Evolutionary conservation across 495 filamentous ascomycete genomes (phyloP), one percentile per base, ranked within the genome.

Genomic region (Tirmania nivea): DNA sequence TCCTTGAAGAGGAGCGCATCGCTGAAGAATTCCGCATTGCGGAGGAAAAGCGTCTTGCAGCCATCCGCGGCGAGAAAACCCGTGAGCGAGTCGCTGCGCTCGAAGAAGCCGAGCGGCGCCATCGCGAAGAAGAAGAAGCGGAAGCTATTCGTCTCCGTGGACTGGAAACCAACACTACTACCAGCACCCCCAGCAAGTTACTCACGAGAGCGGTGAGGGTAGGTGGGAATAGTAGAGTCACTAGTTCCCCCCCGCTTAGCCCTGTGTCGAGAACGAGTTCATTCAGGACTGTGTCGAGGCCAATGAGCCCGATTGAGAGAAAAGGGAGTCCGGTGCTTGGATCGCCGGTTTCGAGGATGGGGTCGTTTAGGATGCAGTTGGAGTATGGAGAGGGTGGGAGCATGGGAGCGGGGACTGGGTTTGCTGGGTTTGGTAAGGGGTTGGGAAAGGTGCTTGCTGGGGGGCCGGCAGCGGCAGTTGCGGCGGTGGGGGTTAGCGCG

Each of bases 141-240:
- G 57, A 59, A 35, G 57, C 55, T 1, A 55, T 52, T 19, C 55
- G 56, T 2, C 45, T 58, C 3, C 25, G 25, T 31, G 25, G 25
- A 31, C 25, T 3, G 3, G 25, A 31, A 31, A 31, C 2, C 25
- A 31, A 3, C 25, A 31, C 25, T 31, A 31, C 25, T 7, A 31
- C 0, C 25, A 31, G 25, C 25, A 31, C 3, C 25, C 25, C 7
- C 25, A 7, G 25, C 25, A 31, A 31, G 25, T 31, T 31, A 31
- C 25, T 31, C 1, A 31, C 25, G 25, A 31, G 25, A 31, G 7
- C n/a, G n/a, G n/a, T n/a, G n/a, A n/a, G n/a, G n/a, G n/a, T 31
- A 7, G 7, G 25, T 31, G 25, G 25, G 25, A 31, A 31, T 31
- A 31, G 25, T 31, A 31, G 25, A 31, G 7, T 31, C 25, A 31